A percentile compares a stretch with the other conserved stretches of the same genome.
Evolutionary conservation across 192 early-diverging fungal genomes (phyloP).

Genomic region (Thamnidium elegans): DNA sequence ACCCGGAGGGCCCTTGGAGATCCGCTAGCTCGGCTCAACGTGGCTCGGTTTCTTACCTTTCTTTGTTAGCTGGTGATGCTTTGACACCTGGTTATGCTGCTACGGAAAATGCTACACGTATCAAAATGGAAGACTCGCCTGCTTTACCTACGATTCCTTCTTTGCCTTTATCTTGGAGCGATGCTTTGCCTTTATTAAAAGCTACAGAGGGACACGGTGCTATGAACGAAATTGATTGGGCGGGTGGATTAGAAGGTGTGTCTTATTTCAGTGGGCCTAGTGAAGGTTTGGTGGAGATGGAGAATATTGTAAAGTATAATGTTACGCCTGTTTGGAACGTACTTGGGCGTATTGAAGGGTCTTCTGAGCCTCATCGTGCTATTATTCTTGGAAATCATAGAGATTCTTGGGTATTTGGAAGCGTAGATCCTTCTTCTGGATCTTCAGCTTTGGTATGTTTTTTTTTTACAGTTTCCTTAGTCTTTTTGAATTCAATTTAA

Average conservation of each 20-base stretch:
- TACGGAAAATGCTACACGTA: conserved; percentile 45
- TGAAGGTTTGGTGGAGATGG: conserved; percentile 45
- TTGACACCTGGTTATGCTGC: conserved; percentile 61
- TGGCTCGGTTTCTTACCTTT: conserved; percentile 52
- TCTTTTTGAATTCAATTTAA: background rate
- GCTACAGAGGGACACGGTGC: conserved; percentile 50
- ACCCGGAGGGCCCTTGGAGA: conserved; percentile 42
- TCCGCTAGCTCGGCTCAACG: conserved; percentile 56
- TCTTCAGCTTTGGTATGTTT: conserved; percentile 46
- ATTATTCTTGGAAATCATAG: conserved; percentile 58
- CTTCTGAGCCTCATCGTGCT: conserved; percentile 49
- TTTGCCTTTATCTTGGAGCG: conserved; percentile 59
- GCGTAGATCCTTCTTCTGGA: conserved; percentile 61
- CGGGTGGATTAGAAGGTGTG: conserved; percentile 50
- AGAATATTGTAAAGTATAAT: conserved; percentile 51
- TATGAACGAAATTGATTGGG: conserved; percentile 37
- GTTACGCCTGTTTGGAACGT: conserved; percentile 61
- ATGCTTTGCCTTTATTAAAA: conserved; percentile 57
- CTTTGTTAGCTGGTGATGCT: conserved; percentile 58
- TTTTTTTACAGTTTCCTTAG: no score
- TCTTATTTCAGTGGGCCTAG: conserved; percentile 63
- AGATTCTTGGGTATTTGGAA: conserved; percentile 67
- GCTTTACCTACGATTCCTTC: conserved; percentile 55
- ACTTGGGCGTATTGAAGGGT: conserved; percentile 55
- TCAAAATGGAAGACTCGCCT: conserved; percentile 39